Evolutionary conservation across 2,329 filamentous ascomycete genomes (phyloP), one percentile per base, ranked within the genome.

Genomic region (Sporothrix phasma): DNA sequence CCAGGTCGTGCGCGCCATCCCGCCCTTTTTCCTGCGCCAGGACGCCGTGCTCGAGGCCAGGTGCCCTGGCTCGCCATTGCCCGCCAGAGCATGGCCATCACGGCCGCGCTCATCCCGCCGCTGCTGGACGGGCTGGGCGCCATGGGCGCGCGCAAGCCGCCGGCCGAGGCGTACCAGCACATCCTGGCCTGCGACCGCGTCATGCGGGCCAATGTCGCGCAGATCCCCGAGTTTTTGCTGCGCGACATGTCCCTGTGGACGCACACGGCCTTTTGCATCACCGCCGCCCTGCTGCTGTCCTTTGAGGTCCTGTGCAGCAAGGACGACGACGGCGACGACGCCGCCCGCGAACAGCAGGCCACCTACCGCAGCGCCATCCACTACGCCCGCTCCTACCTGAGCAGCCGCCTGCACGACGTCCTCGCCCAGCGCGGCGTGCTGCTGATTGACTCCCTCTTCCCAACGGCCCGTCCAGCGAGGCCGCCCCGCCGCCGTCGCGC

Each of bases 41-140:
- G 67, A 59, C 56, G 59, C n/a, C 61, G 67, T 63, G 64, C 70
- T 66, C 61, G 69, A 54, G 61, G 63, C 68, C 65, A 69, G 24
- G 69, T 72, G 3, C 69, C 70, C 0, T 76, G 74, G 74, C 69
- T 76, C 10, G 67, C 67, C 1, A 74, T 68, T 13, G 74, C 74
- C 5, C 72, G 73, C 11, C 71, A 71, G 41, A 75, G 73, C 63
- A 70, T 76, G 29, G 73, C 74, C 7, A 75, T 76, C 26, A 75
- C 73, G 0, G 73, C 73, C 7, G 74, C 74, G 66, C 74, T 75
- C 39, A 75, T 76, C 66, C 72, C 68, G 7, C 43, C 58, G 5
- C 46, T 69, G 17, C 68, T 71, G 15, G 73, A 75, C 47, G 73
- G 73, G 24, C 67, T 74, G 0, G 73, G 72, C 5, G 69, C 71